These are phyloP conservation scores for Taphrina populina DNA, from an alignment of 1,139 yeast species.

Conservation along the genomic window DNA sequence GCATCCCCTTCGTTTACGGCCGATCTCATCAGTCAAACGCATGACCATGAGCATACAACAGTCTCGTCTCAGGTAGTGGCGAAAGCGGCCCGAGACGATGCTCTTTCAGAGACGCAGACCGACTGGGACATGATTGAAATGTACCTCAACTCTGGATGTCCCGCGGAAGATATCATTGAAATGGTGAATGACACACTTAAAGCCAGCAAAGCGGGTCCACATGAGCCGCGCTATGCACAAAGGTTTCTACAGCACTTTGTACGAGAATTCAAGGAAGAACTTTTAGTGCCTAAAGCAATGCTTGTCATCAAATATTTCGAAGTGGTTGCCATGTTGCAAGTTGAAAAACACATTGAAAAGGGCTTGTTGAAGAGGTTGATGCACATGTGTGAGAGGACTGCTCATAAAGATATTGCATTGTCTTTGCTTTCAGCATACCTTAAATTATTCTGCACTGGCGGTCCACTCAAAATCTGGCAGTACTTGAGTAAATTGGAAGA, in stretches of 20 bases:
- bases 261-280: not conserved
- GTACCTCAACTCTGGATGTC: not conserved
- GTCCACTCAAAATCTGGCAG: constrained; percentile 3
- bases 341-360: not conserved
- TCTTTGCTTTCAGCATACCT: constrained; percentile 2
- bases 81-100: not conserved
- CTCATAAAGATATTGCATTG: not conserved
- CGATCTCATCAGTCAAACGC: not conserved
- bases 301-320: constrained; percentile 1
- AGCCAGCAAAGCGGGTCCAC: not conserved
- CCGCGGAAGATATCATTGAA: not conserved
- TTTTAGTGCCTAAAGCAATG: not conserved
- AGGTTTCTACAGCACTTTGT: not conserved
- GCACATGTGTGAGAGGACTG: not conserved
- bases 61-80: not conserved
- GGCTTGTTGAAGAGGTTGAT: not conserved
- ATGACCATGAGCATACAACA: not conserved
- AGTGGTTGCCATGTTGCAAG: not conserved
- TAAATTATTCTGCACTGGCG: not conserved
- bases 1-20: not conserved
- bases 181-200: constrained; percentile 3
- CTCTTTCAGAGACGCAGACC: not conserved
- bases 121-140: constrained; percentile 12
- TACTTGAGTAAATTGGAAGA: constrained; percentile 7
- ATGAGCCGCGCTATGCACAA: not conserved